phyloP scores from a whole-genome alignment of 495 filamentous ascomycete genomes.

The Penicillium mononematosum region DNA sequence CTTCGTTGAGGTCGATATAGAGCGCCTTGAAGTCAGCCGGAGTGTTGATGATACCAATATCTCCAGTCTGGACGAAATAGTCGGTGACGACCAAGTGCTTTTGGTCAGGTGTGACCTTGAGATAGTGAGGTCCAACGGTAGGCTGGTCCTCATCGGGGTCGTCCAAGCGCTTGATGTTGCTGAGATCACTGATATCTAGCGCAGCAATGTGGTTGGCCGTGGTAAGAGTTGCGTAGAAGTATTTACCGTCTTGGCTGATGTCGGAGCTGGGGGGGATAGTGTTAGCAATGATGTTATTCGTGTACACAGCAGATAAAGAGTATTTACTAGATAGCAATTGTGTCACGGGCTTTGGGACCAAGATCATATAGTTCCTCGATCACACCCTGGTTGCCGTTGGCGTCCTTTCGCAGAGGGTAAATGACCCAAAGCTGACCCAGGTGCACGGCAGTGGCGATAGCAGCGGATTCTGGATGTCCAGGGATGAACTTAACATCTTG shows the following conservation, averaged over 20 bases:
- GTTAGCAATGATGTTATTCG: slow-evolving; percentile 4
- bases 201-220: slow-evolving; percentile 63
- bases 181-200: slow-evolving; percentile 60
- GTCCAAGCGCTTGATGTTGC: slow-evolving; percentile 59
- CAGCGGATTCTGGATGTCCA: slow-evolving; percentile 56
- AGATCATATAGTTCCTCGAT: slow-evolving; percentile 59
- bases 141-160: slow-evolving; percentile 58
- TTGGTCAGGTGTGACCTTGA: slow-evolving; percentile 64
- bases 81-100: slow-evolving; percentile 62
- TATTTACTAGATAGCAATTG: slow-evolving; percentile 54
- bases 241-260: slow-evolving; percentile 58
- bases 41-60: slow-evolving; percentile 61
- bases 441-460: slow-evolving; percentile 60
- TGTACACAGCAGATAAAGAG: background rate
- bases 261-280: slow-evolving; percentile 41
- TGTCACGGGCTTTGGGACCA: slow-evolving; percentile 54
- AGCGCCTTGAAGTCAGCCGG: slow-evolving; percentile 61
- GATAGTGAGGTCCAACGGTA: slow-evolving; percentile 60
- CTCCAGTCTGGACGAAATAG: slow-evolving; percentile 65
- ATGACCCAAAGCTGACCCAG: slow-evolving; percentile 65
- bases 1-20: slow-evolving; percentile 57
- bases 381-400: slow-evolving; percentile 54
- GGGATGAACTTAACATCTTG: slow-evolving; percentile 68
- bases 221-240: slow-evolving; percentile 59
- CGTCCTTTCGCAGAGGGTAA: slow-evolving; percentile 56